A percentile compares a stretch with the other conserved stretches of the same genome.
These are phyloP conservation scores for Coniochaeta prunicola DNA, from an alignment of 2,329 filamentous ascomycete species.

Conservation along the genomic window DNA sequence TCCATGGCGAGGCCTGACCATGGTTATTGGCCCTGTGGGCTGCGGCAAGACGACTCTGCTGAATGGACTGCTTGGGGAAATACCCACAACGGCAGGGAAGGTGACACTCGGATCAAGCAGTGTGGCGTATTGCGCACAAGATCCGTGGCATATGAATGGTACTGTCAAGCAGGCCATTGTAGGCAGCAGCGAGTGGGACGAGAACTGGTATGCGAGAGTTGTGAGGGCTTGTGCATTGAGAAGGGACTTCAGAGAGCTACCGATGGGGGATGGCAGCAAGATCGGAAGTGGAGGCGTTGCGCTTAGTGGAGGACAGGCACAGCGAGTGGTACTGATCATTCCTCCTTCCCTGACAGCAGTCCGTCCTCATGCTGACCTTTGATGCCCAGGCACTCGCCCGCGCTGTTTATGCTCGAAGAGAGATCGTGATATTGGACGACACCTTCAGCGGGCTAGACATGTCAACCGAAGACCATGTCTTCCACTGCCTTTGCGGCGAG, in stretches of 20 bases:
- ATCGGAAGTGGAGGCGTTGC: conserved; percentile 18
- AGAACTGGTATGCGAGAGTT: conserved; percentile 7
- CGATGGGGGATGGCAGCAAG: conserved; percentile 14
- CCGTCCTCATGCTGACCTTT: no score
- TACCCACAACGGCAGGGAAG: conserved; percentile 4
- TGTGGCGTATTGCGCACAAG: conserved; percentile 9
- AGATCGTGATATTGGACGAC: conserved; percentile 11
- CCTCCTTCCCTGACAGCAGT: no score
- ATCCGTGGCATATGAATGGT: conserved; percentile 11
- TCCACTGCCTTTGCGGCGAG: conserved; percentile 6
- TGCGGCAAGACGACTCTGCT: conserved; percentile 12
- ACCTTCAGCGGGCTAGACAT: conserved; percentile 10
- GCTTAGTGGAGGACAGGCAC: conserved; percentile 20
- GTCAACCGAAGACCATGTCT: conserved; percentile 7
- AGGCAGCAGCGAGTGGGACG: conserved; percentile 6
- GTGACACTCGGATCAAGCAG: neutral
- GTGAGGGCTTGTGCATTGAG: conserved; percentile 10
- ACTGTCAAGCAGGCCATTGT: conserved; percentile 13
- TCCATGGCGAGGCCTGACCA: no score
- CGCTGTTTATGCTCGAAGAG: conserved; percentile 10
- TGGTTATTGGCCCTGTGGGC: conserved; percentile 10
- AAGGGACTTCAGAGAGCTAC: conserved; percentile 11
- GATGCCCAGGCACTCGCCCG: conserved; percentile 12
- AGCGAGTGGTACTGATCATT: no score
- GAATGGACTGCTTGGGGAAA: conserved; percentile 10